phyloP scores from a whole-genome alignment of 768 basidiomycete genomes.

The Tricholoma sp. region DNA sequence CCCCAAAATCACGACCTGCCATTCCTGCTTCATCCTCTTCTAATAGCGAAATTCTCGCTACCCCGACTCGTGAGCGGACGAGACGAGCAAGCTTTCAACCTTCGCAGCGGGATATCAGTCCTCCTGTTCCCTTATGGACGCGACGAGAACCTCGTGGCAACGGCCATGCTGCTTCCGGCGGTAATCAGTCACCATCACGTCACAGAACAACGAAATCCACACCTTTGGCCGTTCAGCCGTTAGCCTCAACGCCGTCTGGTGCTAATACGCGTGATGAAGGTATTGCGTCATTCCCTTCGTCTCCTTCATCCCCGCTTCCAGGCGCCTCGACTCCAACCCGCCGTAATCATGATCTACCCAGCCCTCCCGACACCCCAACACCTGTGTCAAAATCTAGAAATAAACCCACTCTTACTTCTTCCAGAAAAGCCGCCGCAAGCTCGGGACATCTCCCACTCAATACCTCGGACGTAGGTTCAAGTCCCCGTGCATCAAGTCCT shows the following conservation, averaged over 20 bases:
- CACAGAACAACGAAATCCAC: slow-evolving; percentile 29
- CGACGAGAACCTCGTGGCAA: slow-evolving; percentile 13
- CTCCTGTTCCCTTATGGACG: slow-evolving; percentile 14
- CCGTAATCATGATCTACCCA: slow-evolving; percentile 33
- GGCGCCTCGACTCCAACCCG: slow-evolving; percentile 34
- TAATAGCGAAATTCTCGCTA: slow-evolving; percentile 37
- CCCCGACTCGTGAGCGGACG: slow-evolving; percentile 41
- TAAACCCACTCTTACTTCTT: slow-evolving; percentile 27
- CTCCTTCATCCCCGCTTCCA: slow-evolving; percentile 15
- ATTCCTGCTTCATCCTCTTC: slow-evolving; percentile 45
- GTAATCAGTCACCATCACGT: slow-evolving; percentile 20
- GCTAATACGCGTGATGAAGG: slow-evolving; percentile 10
- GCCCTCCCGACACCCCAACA: slow-evolving; percentile 45
- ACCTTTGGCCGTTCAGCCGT: slow-evolving; percentile 22
- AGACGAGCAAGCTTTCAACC: slow-evolving; percentile 36
- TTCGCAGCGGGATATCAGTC: slow-evolving; percentile 33
- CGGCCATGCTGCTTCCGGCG: slow-evolving; percentile 11
- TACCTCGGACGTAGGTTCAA: slow-evolving; percentile 34
- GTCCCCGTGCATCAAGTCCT: slow-evolving; percentile 35
- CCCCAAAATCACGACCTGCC: slow-evolving; percentile 46
- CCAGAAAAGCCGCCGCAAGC: slow-evolving; percentile 29
- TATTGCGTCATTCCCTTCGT: neutral
- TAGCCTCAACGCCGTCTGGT: slow-evolving; percentile 19
- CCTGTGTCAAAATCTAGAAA: slow-evolving; percentile 34
- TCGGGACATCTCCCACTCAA: slow-evolving; percentile 36